Evolutionary conservation across 1,284 basidiomycete genomes (phyloP).

Genomic region (Apiotrichum mycotoxinovorans): DNA sequence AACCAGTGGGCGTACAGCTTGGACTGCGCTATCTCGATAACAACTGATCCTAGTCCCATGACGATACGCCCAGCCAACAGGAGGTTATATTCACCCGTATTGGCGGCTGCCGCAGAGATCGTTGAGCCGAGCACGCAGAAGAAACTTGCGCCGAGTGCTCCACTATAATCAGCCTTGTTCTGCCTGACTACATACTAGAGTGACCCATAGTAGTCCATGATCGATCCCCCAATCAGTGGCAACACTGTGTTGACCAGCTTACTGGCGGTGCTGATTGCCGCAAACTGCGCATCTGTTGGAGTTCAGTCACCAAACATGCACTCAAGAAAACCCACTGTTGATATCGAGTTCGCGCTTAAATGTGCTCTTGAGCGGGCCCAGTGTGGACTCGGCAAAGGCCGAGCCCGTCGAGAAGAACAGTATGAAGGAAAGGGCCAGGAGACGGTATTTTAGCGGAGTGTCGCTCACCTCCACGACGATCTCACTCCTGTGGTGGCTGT

Average conservation of each 20-base stretch:
- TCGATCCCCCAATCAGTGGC: constrained; percentile 51
- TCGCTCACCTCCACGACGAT: not conserved
- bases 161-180: not conserved
- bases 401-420: constrained; percentile 40
- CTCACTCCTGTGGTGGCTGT: not conserved
- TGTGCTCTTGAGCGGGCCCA: constrained; percentile 47
- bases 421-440: constrained; percentile 31
- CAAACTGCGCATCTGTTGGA: constrained; percentile 48
- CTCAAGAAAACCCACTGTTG: constrained; percentile 24
- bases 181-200: constrained; percentile 11
- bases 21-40: constrained; percentile 30
- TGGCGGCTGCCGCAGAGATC: constrained; percentile 26
- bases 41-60: constrained; percentile 36
- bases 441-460: constrained; percentile 13
- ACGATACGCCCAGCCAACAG: constrained; percentile 33
- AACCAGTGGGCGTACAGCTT: constrained; percentile 47
- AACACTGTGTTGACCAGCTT: constrained; percentile 50
- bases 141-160: constrained; percentile 6
- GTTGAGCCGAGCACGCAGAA: constrained; percentile 35
- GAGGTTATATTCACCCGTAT: constrained; percentile 28
- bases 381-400: constrained; percentile 29
- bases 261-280: constrained; percentile 45
- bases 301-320: not conserved
- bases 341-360: constrained; percentile 41
- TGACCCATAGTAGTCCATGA: constrained; percentile 51